Percentiles rank a stretch among this genome's conserved stretches.
Evolutionary conservation across 371 early-diverging fungal genomes (phyloP).

Genomic region (Batkoa obscura): DNA sequence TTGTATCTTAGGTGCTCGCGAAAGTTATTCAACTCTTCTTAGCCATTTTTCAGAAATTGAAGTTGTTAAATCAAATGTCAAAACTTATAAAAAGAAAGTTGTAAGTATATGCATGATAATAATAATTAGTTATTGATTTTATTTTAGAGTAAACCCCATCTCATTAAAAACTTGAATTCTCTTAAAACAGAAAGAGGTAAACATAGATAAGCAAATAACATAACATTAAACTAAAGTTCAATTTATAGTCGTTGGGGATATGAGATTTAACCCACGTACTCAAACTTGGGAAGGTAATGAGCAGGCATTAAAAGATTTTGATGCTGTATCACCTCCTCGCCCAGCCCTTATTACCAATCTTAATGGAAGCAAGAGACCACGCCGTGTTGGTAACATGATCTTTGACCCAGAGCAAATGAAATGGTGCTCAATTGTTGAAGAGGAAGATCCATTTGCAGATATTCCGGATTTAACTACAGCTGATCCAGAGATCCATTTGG

Average conservation of each 20-base stretch:
- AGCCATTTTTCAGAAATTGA: conserved; percentile 5
- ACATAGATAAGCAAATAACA: not conserved
- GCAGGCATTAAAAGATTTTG: conserved; percentile 3
- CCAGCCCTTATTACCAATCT: conserved; percentile 7
- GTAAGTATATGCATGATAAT: not conserved
- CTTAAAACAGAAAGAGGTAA: conserved; percentile 3
- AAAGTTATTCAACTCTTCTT: conserved; percentile 3
- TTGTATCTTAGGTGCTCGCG: not conserved
- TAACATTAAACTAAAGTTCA: not conserved
- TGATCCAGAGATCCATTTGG: not conserved
- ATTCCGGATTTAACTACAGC: not conserved
- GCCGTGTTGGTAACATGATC: conserved; percentile 4
- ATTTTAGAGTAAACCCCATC: not conserved
- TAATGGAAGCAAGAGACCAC: conserved; percentile 4
- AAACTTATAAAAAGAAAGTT: not conserved
- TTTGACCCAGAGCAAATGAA: conserved; percentile 5
- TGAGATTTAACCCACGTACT: conserved; percentile 5
- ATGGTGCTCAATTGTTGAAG: not conserved
- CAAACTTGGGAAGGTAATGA: conserved; percentile 5
- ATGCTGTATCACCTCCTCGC: conserved; percentile 1
- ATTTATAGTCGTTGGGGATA: conserved; percentile 1
- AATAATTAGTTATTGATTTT: not conserved
- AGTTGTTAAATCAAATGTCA: not conserved
- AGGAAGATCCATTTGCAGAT: conserved; percentile 3
- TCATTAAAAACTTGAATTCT: conserved; percentile 6